phyloP scores from a whole-genome alignment of 768 basidiomycete genomes.

The Hygrophorus russula region DNA sequence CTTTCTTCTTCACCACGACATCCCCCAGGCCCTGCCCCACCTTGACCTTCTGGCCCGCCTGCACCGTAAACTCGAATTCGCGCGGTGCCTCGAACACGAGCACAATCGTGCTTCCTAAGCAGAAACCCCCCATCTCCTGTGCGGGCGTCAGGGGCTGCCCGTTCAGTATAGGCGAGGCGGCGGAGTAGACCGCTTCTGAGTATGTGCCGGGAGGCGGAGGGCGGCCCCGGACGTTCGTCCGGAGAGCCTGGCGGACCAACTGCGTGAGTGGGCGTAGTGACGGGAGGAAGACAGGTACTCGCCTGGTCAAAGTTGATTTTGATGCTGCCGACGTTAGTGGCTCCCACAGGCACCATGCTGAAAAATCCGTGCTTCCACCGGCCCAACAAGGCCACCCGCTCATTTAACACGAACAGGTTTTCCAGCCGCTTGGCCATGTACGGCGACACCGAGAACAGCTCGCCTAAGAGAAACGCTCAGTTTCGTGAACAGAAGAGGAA shows the following conservation, averaged over 20 bases:
- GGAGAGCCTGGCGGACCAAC: slow-evolving; percentile 44
- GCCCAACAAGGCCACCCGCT: slow-evolving; percentile 90
- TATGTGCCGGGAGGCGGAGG: slow-evolving; percentile 77
- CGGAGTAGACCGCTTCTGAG: slow-evolving; percentile 84
- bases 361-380: slow-evolving; percentile 96
- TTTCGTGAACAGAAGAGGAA: background rate
- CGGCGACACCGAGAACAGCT: slow-evolving; percentile 92
- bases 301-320: slow-evolving; percentile 92
- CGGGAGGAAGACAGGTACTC: slow-evolving; percentile 6
- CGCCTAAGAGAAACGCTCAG: slow-evolving; percentile 35
- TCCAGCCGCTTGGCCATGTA: slow-evolving; percentile 88
- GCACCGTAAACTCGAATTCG: slow-evolving; percentile 67
- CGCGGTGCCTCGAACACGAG: slow-evolving; percentile 92
- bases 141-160: slow-evolving; percentile 84
- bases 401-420: slow-evolving; percentile 96
- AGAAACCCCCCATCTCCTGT: slow-evolving; percentile 98
- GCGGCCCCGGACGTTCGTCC: slow-evolving; percentile 76
- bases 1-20: slow-evolving; percentile 14
- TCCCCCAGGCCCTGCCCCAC: slow-evolving; percentile 81
- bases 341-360: slow-evolving; percentile 94
- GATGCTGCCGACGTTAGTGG: slow-evolving; percentile 96
- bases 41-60: slow-evolving; percentile 74
- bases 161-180: slow-evolving; percentile 69
- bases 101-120: slow-evolving; percentile 90
- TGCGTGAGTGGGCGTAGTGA: slow-evolving; percentile 1